A percentile compares a stretch with the other conserved stretches of the same genome.
These are phyloP conservation scores for Aspergillus amoenus DNA, from an alignment of 2,329 filamentous ascomycete species.

Conservation along the genomic window DNA sequence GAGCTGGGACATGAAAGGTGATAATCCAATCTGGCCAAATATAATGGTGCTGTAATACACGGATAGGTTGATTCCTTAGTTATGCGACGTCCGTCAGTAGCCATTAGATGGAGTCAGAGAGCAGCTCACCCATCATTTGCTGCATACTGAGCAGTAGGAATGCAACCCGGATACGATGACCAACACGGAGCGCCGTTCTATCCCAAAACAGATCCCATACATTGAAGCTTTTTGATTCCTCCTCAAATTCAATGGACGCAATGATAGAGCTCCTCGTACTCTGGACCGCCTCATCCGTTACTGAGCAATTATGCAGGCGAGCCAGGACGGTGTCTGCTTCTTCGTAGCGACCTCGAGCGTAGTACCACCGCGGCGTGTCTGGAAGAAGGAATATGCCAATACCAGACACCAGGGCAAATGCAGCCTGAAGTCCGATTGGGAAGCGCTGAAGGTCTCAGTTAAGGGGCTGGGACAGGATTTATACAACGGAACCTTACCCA, in stretches of 20 bases:
- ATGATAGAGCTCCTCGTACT: neutral
- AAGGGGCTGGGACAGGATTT: too few species aligned
- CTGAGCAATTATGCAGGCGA: neutral
- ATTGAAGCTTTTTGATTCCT: neutral
- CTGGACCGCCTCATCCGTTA: neutral
- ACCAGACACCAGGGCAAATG: neutral
- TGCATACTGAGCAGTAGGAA: neutral
- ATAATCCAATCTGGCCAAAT: neutral
- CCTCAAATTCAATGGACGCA: neutral
- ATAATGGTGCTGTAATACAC: slow-evolving; percentile 3
- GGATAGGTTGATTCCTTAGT: slow-evolving; percentile 2
- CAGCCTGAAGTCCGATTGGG: neutral
- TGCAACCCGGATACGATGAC: neutral
- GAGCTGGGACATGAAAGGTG: neutral
- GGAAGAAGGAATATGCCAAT: neutral
- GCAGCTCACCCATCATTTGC: slow-evolving; percentile 2
- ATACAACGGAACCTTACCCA: neutral
- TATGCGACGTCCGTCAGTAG: too few species aligned
- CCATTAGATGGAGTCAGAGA: too few species aligned
- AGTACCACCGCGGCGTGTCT: slow-evolving; percentile 2
- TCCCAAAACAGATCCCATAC: neutral
- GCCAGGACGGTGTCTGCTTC: neutral
- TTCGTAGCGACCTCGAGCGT: neutral
- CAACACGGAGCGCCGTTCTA: neutral
- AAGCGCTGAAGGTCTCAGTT: neutral